Conservation (phyloP, 306 rosid species). For the Sicyos baderoa region DNA sequence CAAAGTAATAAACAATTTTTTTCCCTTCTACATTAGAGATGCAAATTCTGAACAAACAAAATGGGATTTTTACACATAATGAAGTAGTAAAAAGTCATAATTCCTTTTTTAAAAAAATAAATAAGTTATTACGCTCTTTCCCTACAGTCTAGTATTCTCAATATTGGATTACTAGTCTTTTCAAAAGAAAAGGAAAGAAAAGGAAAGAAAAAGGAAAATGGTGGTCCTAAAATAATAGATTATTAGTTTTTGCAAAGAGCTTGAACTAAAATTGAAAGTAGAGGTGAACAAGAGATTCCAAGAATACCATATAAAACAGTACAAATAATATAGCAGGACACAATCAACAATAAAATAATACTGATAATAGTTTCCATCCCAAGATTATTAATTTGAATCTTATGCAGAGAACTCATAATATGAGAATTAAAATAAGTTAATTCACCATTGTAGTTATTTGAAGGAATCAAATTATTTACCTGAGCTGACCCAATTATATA, state of each 20-base stretch:
- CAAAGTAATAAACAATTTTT: background rate
- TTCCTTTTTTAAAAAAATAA: background rate
- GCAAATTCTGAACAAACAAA: no score
- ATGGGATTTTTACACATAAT: no score
- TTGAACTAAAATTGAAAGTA: background rate
- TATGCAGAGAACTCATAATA: background rate
- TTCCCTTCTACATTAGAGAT: background rate
- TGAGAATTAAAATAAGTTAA: background rate
- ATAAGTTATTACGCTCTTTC: background rate
- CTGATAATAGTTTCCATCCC: background rate
- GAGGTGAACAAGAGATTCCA: background rate
- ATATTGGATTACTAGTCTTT: background rate
- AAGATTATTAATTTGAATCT: background rate
- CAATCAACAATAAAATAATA: background rate
- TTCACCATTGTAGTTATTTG: background rate
- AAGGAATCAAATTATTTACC: conserved; percentile 5
- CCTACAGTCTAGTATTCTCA: background rate
- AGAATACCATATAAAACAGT: background rate
- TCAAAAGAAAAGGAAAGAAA: background rate
- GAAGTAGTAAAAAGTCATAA: background rate
- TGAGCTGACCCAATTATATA: conserved; percentile 25
- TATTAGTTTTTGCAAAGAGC: background rate
- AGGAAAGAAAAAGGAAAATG: background rate
- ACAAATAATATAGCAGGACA: conserved; percentile 3
- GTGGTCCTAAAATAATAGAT: background rate